Evolutionary conservation across 2,329 filamentous ascomycete genomes (phyloP), one percentile per base, ranked within the genome.

Genomic region (Ceratocystis papillata): DNA sequence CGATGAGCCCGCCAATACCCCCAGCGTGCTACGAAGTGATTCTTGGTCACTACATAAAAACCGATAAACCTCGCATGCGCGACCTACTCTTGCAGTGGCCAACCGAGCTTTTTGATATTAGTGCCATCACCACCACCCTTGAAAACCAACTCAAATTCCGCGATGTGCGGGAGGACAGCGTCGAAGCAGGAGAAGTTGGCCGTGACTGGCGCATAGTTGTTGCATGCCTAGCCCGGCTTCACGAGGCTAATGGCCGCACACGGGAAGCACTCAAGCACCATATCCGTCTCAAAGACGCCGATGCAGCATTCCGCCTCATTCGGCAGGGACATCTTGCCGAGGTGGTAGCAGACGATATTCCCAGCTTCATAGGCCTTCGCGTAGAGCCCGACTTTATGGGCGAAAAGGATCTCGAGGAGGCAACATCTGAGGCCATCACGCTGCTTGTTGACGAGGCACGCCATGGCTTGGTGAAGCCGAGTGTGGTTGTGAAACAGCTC

Each of bases 121-220:
- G 83, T 65, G 87, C 84, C 64, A 83, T 99, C 59, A 87, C 88
- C 4, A 86, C 86, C 15, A 86, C 87, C 0, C 84, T 97, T 64
- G 88, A 96, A 73, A 88, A 89, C 66, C 90, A 93, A 71, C 81
- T 97, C 6, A 86, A 87, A 57, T 88, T 85, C 67, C 84, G 87
- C 10, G 87, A 91, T 71, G 83, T 92, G 2, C 81, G 82, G 2
- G 86, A 91, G 73, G 88, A 91, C 69, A 89, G 86, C 62, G 78
- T 92, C 45, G 87, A 94, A 72, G 85, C 85, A 67, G 87, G 87
- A 2, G 82, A 87, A 69, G 81, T 81, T 69, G 88, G 87, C 0
- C 79, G 87, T 65, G 92, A 97, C 72, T 97, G 93, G 93, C 84
- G 85, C 28, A 88, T 95, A 67, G 82, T 99, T n/a, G 86, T 91